Evolutionary conservation across 2,329 filamentous ascomycete species (phyloP).

Genomic region (Neurospora sp.): DNA sequence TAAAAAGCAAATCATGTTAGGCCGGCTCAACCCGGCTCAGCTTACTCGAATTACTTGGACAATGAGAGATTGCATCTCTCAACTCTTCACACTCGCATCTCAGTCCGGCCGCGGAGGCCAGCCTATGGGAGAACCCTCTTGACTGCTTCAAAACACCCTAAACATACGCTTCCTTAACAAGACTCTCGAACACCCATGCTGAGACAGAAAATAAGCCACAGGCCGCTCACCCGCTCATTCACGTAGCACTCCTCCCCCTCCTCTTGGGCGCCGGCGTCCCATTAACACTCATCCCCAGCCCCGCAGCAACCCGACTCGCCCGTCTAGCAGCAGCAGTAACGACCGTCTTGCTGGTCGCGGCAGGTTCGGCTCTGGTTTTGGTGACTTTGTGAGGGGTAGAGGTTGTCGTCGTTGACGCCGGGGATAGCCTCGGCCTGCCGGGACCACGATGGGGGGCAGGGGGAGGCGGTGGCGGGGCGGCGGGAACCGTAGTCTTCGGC

Average conservation of each 20-base stretch:
- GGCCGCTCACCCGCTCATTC: not conserved
- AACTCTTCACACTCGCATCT: not conserved
- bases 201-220: not conserved
- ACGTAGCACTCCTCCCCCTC: conserved; percentile 6
- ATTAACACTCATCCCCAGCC: conserved; percentile 18
- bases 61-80: not conserved
- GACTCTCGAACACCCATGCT: not conserved
- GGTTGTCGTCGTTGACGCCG: not conserved
- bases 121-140: not conserved
- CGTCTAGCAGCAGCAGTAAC: conserved; percentile 7
- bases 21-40: not conserved
- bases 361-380: not conserved
- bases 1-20: not conserved
- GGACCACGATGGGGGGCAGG: not conserved
- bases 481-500: not conserved
- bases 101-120: too few relatives aligned
- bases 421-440: not conserved
- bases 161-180: not conserved
- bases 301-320: conserved; percentile 12
- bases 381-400: not conserved
- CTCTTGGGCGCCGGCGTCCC: conserved; percentile 20
- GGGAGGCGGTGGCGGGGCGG: not conserved
- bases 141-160: not conserved
- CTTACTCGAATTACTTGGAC: not conserved
- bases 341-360: conserved; percentile 8